Evolutionary conservation across 148 eudicot genomes (phyloP), one percentile per base, ranked within the genome.

Genomic region (Rhododendron vialii): DNA sequence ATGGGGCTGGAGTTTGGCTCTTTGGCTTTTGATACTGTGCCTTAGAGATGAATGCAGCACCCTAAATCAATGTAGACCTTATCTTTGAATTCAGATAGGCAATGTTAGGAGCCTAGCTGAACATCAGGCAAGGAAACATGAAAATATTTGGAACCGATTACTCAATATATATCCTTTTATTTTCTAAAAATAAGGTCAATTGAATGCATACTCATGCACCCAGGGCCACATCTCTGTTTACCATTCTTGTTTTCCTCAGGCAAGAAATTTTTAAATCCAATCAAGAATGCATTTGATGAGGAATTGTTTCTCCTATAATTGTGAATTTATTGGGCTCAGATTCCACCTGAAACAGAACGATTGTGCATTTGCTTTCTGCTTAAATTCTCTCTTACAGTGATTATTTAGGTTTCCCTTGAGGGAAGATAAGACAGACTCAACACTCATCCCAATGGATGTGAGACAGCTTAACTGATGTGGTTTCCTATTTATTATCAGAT

Each of bases 41-140:
- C 89, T 82, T 83, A 12, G 91, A 82, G 91, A 82, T 89, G 88
- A 89, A 89, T 85, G 85, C 85, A 89, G 91, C 91, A 76, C 91
- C 91, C 91, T 89, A 87, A 55, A 89, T 67, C 13, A 78, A 71
- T 73, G 17, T 63, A 57, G 50, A 17, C 84, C 81, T 86, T 67
- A 5, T 1, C 11, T 80, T 75, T 80, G 63, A 65, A 79, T 28
- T 65, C 78, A 80, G 76, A 67, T 33, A 2, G 83, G 78, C 87
- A 7, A 30, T 80, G 12, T 13, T 57, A 80, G 78, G 67, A 7
- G 87, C 87, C 78, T 65, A 85, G n/a, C 82, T 85, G 87, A 80
- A 38, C 71, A 67, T 47, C 87, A 33, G 18, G 65, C 47, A 33
- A 67, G 74, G 87, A 7, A 65, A 80, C 79, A 85, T 85, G 18